A percentile compares a stretch with the other conserved stretches of the same genome.
phyloP scores from a whole-genome alignment of 805 yeast genomes.

The Zygoascus biomembranicola region DNA sequence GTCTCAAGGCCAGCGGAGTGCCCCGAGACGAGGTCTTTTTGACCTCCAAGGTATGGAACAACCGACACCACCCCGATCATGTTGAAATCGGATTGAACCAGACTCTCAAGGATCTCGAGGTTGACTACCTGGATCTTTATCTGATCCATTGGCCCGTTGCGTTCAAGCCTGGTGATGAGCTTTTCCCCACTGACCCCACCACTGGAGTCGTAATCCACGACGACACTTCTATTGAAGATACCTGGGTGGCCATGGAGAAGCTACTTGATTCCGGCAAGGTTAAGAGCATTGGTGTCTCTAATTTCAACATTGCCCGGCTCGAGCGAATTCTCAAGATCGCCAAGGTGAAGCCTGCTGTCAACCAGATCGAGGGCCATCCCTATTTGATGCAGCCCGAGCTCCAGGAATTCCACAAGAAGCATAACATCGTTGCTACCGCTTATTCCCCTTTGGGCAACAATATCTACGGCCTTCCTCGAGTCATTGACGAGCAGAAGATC shows the following conservation, averaged over 20 bases:
- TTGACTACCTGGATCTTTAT: slow-evolving; percentile 46
- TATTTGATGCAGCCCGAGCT: slow-evolving; percentile 39
- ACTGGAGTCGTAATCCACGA: slow-evolving; percentile 20
- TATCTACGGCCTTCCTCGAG: slow-evolving; percentile 15
- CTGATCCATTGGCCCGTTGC: slow-evolving; percentile 49
- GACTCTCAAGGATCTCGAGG: slow-evolving; percentile 36
- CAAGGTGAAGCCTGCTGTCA: slow-evolving; percentile 49
- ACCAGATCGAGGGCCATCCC: slow-evolving; percentile 56
- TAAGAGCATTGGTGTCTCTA: slow-evolving; percentile 70
- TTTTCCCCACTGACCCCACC: slow-evolving; percentile 23
- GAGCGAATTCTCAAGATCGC: slow-evolving; percentile 47
- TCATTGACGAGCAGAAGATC: slow-evolving; percentile 46
- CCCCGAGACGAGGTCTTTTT: slow-evolving; percentile 38
- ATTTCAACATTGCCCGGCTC: slow-evolving; percentile 53
- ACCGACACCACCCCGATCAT: slow-evolving; percentile 29
- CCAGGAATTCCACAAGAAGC: slow-evolving; percentile 34
- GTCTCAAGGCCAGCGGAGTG: slow-evolving; percentile 50
- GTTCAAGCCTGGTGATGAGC: slow-evolving; percentile 30
- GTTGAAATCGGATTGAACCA: slow-evolving; percentile 38
- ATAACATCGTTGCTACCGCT: slow-evolving; percentile 49
- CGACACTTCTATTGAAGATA: slow-evolving; percentile 28
- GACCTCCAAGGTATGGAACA: slow-evolving; percentile 34
- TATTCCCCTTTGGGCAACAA: slow-evolving; percentile 46
- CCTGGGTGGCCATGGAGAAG: slow-evolving; percentile 50
- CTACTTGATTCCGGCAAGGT: slow-evolving; percentile 45